phyloP scores from a whole-genome alignment of 192 early-diverging fungal genomes.

The Phycomyces blakesleeanus region DNA sequence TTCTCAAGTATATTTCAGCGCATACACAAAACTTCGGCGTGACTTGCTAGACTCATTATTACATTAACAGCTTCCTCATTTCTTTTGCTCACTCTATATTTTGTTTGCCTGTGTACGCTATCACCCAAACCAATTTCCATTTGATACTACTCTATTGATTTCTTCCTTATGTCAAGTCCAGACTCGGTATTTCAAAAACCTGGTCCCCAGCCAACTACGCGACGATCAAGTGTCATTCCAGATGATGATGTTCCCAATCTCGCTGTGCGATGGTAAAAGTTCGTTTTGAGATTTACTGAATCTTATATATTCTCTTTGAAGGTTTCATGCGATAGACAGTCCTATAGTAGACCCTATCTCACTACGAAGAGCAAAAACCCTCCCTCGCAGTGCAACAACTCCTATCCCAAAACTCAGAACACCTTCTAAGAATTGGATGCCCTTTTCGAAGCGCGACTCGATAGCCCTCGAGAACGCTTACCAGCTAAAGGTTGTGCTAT shows the following conservation, averaged over 20 bases:
- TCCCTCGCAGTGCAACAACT: not conserved
- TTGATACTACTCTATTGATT: too few species aligned
- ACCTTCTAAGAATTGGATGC: conserved; percentile 40
- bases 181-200: too few species aligned
- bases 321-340: conserved; percentile 50
- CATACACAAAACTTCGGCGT: too few species aligned
- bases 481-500: conserved; percentile 22
- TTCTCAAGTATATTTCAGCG: too few species aligned
- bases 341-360: conserved; percentile 28
- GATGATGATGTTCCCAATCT: not conserved
- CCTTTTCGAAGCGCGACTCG: conserved; percentile 54
- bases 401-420: conserved; percentile 30
- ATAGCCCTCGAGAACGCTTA: conserved; percentile 50
- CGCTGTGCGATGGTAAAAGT: not conserved
- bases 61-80: too few species aligned
- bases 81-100: too few species aligned
- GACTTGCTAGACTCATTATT: too few species aligned
- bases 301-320: not conserved
- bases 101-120: not conserved
- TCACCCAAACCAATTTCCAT: not conserved
- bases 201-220: not conserved
- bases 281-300: too few species aligned
- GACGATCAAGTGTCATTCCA: conserved; percentile 5
- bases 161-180: not conserved
- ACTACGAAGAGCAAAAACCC: conserved; percentile 19